Evolutionary conservation across 495 filamentous ascomycete species (phyloP), one percentile per base, ranked within the genome.

Genomic region (Penicillium parvum): DNA sequence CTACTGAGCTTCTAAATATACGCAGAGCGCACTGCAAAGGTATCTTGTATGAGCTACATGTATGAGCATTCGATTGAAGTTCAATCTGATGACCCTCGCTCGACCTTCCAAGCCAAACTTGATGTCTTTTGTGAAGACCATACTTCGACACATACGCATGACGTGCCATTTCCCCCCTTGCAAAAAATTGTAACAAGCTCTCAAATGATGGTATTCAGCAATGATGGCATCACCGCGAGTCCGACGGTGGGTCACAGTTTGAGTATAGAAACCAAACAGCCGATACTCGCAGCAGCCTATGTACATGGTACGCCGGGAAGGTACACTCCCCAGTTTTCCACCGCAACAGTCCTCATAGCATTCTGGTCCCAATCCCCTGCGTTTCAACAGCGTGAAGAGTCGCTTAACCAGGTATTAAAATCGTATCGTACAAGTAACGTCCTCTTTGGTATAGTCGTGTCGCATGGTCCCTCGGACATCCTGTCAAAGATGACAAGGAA

Each of bases 361-460:
- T 39, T 28, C 1, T 23, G 18, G 14, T 21, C 23, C 6, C 22
- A 26, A 7, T 20, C 14, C 25, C 22, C 20, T 42, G 26, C 7
- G 12, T 8, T 30, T 12, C 22, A 32, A 37, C 21, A 26, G 30
- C 38, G n/a, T 37, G 45, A 37, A 40, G n/a, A n/a, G 55, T 37
- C 40, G 40, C 57, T 49, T 18, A 26, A 45, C 39, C n/a, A 47
- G 40, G 37, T 47, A 44, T 43, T 43, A 43, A 49, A 32, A 47
- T 47, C 28, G 44, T 69, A 69, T 68, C 58, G 64, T 70, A 70
- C 66, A 70, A 50, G 40, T 46, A 42, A 23, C 35, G 43, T 50
- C 49, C 38, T 50, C 57, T 40, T 45, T 20, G 32, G 40, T 22
- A 42, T 54, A 45, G 50, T 57, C 53, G 45, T 60, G 40, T 57